Conservation (phyloP, 768 basidiomycete species). For the Russula vinacea region DNA sequence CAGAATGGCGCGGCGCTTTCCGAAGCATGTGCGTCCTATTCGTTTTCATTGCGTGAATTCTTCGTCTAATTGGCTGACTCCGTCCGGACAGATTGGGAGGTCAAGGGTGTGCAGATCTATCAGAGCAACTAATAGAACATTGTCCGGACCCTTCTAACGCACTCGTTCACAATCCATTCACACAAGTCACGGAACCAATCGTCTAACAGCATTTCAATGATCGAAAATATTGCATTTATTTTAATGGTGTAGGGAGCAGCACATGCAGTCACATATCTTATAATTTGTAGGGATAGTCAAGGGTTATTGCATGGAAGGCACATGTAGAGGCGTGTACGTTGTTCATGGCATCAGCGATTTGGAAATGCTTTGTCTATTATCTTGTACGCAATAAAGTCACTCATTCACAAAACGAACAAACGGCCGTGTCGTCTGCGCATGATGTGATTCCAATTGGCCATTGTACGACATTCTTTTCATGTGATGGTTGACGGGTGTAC, state of each 20-base stretch:
- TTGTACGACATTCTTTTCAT: neutral
- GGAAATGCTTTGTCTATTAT: neutral
- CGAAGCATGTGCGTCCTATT: conserved; percentile 67
- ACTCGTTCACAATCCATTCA: conserved; percentile 2
- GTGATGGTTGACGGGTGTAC: neutral
- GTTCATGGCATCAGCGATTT: neutral
- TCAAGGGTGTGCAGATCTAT: conserved; percentile 71
- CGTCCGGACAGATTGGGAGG: conserved; percentile 67
- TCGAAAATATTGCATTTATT: conserved; percentile 16
- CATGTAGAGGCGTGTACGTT: neutral
- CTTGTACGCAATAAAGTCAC: conserved; percentile 18
- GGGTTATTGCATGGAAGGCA: conserved; percentile 1
- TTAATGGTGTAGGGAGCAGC: conserved; percentile 6
- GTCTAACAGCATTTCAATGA: conserved; percentile 7
- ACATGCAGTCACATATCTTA: neutral
- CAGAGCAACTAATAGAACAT: conserved; percentile 37
- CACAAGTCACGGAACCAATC: neutral
- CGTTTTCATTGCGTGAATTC: neutral
- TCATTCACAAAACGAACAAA: neutral
- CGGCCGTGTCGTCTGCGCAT: too few relatives aligned
- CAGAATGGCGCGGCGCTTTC: conserved; percentile 65
- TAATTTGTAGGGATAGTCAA: neutral
- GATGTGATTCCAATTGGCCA: neutral
- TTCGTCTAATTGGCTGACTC: conserved; percentile 7
- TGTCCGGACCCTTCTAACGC: neutral